Evolutionary conservation across 768 basidiomycete species (phyloP).

Genomic region (Glaciozyma antarctica): DNA sequence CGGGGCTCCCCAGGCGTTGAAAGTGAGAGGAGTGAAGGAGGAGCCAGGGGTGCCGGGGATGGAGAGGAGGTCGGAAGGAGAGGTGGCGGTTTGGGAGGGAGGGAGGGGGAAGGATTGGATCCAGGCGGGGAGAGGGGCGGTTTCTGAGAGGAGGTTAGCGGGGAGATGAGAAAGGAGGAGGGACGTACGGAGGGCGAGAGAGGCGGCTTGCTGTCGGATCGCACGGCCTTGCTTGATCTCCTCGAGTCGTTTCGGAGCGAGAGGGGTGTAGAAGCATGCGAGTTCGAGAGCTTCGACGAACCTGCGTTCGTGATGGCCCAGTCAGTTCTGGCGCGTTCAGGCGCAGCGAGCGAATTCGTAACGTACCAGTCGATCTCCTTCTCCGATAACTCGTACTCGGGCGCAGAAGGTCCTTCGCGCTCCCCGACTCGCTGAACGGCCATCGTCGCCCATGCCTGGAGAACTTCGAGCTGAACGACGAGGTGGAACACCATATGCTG

Average conservation of each 20-base stretch:
- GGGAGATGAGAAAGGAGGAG: too few relatives aligned
- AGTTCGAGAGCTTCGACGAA: constrained; percentile 24
- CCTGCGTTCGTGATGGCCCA: neutral
- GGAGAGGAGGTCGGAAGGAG: too few relatives aligned
- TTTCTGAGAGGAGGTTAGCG: too few relatives aligned
- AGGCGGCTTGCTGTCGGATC: neutral
- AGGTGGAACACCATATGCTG: constrained; percentile 13
- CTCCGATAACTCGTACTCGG: constrained; percentile 24
- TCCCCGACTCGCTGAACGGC: constrained; percentile 20
- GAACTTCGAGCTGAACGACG: too few relatives aligned
- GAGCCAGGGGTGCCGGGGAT: too few relatives aligned
- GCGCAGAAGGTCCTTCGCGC: constrained; percentile 9
- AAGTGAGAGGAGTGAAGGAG: too few relatives aligned
- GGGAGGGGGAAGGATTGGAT: too few relatives aligned
- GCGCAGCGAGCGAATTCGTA: neutral
- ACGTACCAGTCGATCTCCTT: constrained; percentile 27
- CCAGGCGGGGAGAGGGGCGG: too few relatives aligned
- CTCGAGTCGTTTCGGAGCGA: constrained; percentile 9
- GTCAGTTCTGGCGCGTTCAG: too few relatives aligned
- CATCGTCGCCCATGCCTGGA: constrained; percentile 15
- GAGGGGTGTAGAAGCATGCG: constrained; percentile 30
- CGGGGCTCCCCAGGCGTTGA: neutral
- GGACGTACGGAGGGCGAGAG: too few relatives aligned
- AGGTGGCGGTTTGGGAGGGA: too few relatives aligned
- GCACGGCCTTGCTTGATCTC: constrained; percentile 12